These are phyloP conservation scores for Monosporascus sp. DNA, from an alignment of 2,329 filamentous ascomycete species.

Conservation along the genomic window DNA sequence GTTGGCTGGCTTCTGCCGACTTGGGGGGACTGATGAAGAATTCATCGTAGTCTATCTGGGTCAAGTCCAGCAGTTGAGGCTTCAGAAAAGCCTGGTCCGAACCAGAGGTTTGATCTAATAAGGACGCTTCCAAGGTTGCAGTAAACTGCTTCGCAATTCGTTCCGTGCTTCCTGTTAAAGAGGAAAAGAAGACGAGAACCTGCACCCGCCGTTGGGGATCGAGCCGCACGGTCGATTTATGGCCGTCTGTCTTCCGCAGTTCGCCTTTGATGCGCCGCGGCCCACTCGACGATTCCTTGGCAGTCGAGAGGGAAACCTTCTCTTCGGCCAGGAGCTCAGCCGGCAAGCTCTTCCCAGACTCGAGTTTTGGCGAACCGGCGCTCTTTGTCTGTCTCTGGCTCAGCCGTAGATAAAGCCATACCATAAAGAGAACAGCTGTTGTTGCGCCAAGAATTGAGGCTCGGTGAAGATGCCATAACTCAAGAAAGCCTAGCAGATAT, in stretches of 20 bases:
- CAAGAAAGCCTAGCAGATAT: constrained; percentile 27
- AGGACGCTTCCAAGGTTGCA: constrained; percentile 46
- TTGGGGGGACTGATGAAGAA: constrained; percentile 79
- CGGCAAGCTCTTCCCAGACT: constrained; percentile 1
- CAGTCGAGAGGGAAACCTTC: constrained; percentile 8
- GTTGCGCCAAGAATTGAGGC: constrained; percentile 36
- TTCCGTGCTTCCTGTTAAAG: constrained; percentile 78
- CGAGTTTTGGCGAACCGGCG: constrained; percentile 22
- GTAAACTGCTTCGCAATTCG: constrained; percentile 61
- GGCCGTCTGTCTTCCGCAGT: constrained; percentile 28
- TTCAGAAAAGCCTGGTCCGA: constrained; percentile 39
- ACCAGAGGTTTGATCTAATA: constrained; percentile 42
- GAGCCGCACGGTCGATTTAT: constrained; percentile 21
- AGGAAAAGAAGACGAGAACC: constrained; percentile 82
- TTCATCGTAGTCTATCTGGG: constrained; percentile 87
- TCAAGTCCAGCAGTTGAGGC: constrained; percentile 69
- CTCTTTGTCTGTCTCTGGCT: constrained; percentile 14
- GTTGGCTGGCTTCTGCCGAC: constrained; percentile 35
- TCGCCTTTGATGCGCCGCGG: constrained; percentile 46
- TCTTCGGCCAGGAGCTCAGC: constrained; percentile 4
- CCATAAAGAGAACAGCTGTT: constrained; percentile 29
- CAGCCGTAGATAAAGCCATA: constrained; percentile 26
- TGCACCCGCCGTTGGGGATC: constrained; percentile 51
- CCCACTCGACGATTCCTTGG: constrained; percentile 31
- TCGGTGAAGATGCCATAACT: constrained; percentile 42